phyloP scores from a whole-genome alignment of 495 filamentous ascomycete genomes.

The Margaritispora aquatica region DNA sequence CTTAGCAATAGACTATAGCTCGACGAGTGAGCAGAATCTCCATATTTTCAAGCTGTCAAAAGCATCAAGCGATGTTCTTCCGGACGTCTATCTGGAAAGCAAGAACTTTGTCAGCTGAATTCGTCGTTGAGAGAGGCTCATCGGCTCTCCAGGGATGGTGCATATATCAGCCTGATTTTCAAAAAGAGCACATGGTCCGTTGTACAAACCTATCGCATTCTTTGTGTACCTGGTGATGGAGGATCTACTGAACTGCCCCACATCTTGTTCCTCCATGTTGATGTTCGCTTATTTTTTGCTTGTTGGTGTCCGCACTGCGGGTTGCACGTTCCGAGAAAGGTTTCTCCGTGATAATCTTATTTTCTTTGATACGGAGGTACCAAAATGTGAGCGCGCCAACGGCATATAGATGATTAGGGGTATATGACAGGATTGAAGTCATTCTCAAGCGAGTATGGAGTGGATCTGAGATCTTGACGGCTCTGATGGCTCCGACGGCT shows the following conservation, averaged over 20 bases:
- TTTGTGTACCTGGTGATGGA: neutral
- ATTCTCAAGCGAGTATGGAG: neutral
- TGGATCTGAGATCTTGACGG: slow-evolving; percentile 12
- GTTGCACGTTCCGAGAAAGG: slow-evolving; percentile 10
- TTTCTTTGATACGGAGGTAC: slow-evolving; percentile 1
- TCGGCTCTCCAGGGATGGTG: neutral
- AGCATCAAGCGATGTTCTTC: too few relatives aligned
- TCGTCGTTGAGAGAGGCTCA: neutral
- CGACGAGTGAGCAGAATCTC: too few relatives aligned
- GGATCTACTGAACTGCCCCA: slow-evolving; percentile 1
- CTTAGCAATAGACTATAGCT: too few relatives aligned
- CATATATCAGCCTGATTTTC: slow-evolving; percentile 8
- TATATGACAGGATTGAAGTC: neutral
- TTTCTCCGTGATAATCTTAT: slow-evolving; percentile 16
- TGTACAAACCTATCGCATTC: neutral
- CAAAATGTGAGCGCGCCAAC: neutral
- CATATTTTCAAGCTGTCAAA: too few relatives aligned
- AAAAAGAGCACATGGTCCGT: neutral
- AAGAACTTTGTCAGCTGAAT: too few relatives aligned
- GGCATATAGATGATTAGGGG: slow-evolving; percentile 1
- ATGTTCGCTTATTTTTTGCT: slow-evolving; percentile 2
- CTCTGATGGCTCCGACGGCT: slow-evolving; percentile 20
- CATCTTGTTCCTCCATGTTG: neutral
- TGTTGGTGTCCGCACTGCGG: slow-evolving; percentile 1
- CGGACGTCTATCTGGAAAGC: too few relatives aligned